phyloP scores from a whole-genome alignment of 1,284 basidiomycete species.

The Rhodotorula sp. region DNA sequence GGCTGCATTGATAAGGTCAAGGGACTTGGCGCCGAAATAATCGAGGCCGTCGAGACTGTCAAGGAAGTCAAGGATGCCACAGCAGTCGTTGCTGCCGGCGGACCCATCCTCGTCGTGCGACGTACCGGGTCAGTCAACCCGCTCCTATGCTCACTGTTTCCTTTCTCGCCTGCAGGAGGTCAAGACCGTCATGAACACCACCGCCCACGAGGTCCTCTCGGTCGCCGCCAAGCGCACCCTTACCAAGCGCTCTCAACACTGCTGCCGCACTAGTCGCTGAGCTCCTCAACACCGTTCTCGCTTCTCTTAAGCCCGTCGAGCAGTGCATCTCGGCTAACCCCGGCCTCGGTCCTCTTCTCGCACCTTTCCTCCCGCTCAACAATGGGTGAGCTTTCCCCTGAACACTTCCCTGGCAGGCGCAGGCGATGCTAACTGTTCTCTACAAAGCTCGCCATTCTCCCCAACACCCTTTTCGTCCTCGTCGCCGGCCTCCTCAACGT shows the following conservation, averaged over 20 bases:
- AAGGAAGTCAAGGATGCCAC: neutral
- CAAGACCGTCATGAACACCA: neutral
- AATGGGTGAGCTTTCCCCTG: neutral
- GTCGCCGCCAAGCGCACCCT: slow-evolving; percentile 4
- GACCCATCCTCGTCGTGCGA: neutral
- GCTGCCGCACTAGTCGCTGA: slow-evolving; percentile 7
- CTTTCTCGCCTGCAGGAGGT: neutral
- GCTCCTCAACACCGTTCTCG: slow-evolving; percentile 9
- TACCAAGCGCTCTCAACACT: neutral
- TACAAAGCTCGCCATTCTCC: neutral
- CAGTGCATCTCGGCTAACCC: slow-evolving; percentile 3
- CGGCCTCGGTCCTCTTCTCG: slow-evolving; percentile 10
- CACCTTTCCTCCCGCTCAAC: slow-evolving; percentile 2
- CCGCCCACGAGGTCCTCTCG: neutral
- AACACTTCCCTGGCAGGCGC: too few relatives aligned
- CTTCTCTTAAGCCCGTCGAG: slow-evolving; percentile 9
- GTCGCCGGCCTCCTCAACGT: slow-evolving; percentile 9
- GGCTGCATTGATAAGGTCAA: slow-evolving; percentile 2
- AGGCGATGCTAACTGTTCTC: too few relatives aligned
- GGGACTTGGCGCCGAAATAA: neutral
- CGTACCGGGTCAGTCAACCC: neutral
- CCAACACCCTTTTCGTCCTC: slow-evolving; percentile 8
- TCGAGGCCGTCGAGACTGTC: slow-evolving; percentile 3
- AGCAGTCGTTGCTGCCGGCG: slow-evolving; percentile 1
- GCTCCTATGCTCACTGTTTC: neutral